These are phyloP conservation scores for Fragaria nilgerrensis DNA, from an alignment of 306 rosid species.

Conservation along the genomic window DNA sequence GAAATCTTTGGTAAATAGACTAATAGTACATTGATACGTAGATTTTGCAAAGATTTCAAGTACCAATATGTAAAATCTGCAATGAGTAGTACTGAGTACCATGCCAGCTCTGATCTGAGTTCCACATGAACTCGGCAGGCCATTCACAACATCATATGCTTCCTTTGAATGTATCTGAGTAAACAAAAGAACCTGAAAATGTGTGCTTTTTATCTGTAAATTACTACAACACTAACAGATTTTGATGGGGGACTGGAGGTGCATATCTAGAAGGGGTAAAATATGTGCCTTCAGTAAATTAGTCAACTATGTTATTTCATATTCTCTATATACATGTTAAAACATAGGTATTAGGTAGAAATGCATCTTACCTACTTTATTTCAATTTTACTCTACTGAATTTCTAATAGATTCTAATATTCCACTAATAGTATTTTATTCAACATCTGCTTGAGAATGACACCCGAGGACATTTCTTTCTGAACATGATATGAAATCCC, in stretches of 20 bases:
- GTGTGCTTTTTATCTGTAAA: neutral
- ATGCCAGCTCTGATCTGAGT: neutral
- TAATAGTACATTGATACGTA: neutral
- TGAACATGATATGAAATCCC: constrained; percentile 32
- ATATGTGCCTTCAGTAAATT: neutral
- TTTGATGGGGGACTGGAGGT: neutral
- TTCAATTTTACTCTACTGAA: neutral
- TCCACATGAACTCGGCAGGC: constrained; percentile 16
- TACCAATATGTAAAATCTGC: neutral
- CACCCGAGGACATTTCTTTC: constrained; percentile 39
- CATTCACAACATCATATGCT: neutral
- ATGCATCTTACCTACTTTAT: too few species aligned
- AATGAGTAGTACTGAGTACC: constrained; percentile 2
- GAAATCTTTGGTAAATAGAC: neutral
- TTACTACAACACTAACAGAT: neutral
- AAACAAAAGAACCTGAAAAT: neutral
- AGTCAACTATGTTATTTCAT: neutral
- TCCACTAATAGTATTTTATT: neutral
- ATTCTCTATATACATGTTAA: neutral
- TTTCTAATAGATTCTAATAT: neutral
- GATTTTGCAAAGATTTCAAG: constrained; percentile 19
- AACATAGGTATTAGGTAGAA: neutral
- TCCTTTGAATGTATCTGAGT: neutral
- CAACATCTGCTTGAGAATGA: constrained; percentile 12
- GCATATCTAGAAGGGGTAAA: neutral